A percentile compares a stretch with the other conserved stretches of the same genome.
phyloP scores from a whole-genome alignment of 2,329 filamentous ascomycete species.

The Lasiodiplodia hormozganensis region DNA sequence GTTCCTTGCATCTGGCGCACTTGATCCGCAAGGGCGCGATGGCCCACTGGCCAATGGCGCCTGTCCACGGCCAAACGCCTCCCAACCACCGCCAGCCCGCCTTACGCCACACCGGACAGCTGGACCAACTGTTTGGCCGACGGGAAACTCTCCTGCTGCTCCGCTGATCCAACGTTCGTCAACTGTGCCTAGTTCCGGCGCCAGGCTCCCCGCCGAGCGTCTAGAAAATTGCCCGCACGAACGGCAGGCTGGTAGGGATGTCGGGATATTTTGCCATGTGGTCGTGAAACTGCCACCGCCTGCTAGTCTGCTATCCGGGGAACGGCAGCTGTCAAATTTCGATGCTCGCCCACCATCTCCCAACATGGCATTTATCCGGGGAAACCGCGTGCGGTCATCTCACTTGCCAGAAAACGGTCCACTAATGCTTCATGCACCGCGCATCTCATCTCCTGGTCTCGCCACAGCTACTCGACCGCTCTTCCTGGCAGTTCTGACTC shows the following conservation, averaged over 20 bases:
- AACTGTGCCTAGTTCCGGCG: background rate
- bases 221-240: slow-evolving; percentile 18
- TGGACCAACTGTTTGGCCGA: slow-evolving; percentile 9
- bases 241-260: slow-evolving; percentile 9
- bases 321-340: slow-evolving; percentile 20
- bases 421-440: slow-evolving; percentile 20
- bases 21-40: slow-evolving; percentile 26
- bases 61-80: background rate
- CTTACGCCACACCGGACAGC: slow-evolving; percentile 22
- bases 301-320: slow-evolving; percentile 14
- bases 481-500: background rate
- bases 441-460: slow-evolving; percentile 9
- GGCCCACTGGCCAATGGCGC: slow-evolving; percentile 17
- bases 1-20: slow-evolving; percentile 29
- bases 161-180: slow-evolving; percentile 21
- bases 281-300: slow-evolving; percentile 19
- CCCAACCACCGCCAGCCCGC: slow-evolving; percentile 18
- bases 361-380: slow-evolving; percentile 15
- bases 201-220: background rate
- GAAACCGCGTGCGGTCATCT: slow-evolving; percentile 21
- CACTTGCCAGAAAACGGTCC: slow-evolving; percentile 1
- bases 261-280: slow-evolving; percentile 14
- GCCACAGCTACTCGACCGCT: background rate
- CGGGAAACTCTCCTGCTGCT: slow-evolving; percentile 18
- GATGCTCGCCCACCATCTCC: slow-evolving; percentile 17